Percentiles rank a stretch among this genome's conserved stretches.
These are phyloP conservation scores for Sedum album DNA, from an alignment of 164 flowering plant genomes.

Conservation along the genomic window DNA sequence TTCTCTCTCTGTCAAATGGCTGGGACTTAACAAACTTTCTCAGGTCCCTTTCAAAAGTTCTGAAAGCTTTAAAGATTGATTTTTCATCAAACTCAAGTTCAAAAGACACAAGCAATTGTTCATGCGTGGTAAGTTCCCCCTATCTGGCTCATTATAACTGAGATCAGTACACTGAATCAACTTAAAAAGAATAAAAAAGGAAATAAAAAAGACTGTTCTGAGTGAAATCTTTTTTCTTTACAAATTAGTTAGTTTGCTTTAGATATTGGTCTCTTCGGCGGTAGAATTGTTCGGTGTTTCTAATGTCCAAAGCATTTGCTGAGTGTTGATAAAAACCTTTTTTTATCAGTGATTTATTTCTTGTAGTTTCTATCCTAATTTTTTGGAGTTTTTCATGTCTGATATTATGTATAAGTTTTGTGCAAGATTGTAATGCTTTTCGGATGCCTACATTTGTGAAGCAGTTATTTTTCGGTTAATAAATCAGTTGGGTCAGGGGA, in stretches of 20 bases:
- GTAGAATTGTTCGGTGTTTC: no score
- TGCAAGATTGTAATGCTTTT: no score
- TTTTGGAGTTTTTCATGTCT: no score
- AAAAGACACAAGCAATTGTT: slow-evolving; percentile 62
- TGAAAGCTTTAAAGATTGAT: slow-evolving; percentile 61
- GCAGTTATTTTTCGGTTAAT: no score
- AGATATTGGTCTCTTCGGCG: no score
- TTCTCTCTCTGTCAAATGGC: slow-evolving; percentile 75
- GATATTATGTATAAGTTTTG: no score
- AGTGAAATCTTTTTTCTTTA: background rate
- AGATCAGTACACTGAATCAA: background rate
- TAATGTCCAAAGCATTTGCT: no score
- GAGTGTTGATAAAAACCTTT: no score
- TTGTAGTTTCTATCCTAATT: no score
- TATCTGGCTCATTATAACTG: background rate
- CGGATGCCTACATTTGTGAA: no score
- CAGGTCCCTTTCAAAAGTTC: slow-evolving; percentile 72
- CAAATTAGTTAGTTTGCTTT: background rate
- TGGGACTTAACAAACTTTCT: slow-evolving; percentile 85
- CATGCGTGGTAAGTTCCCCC: slow-evolving; percentile 57
- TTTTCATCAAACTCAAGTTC: slow-evolving; percentile 35
- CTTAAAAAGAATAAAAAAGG: background rate
- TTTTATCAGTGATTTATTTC: no score
- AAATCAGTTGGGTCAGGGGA: no score
- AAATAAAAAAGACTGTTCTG: background rate